Conservation (phyloP, 164 flowering plant species). For the Sextonia rubra region DNA sequence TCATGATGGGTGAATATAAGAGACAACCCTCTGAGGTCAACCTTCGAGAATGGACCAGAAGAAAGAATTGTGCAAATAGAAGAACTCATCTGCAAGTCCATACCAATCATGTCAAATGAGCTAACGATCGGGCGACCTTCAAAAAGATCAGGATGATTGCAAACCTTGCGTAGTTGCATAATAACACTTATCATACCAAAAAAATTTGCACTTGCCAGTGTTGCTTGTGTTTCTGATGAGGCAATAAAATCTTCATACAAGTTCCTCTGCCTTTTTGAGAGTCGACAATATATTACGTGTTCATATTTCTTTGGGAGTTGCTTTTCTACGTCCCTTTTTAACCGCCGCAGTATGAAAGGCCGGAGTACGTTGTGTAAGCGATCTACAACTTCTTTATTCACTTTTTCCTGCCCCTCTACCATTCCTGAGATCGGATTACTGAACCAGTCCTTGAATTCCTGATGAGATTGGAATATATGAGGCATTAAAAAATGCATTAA, state of each 20-base stretch:
- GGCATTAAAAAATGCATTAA: conserved; percentile 99
- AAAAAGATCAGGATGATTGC: conserved; percentile 98
- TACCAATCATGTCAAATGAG: conserved; percentile 90
- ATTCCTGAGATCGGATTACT: conserved; percentile 95
- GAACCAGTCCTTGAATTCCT: conserved; percentile 99
- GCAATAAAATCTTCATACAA: conserved; percentile 99
- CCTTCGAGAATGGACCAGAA: conserved; percentile 46
- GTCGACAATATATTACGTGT: conserved; percentile 90
- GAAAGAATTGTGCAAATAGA: conserved; percentile 57
- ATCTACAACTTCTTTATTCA: conserved; percentile 96
- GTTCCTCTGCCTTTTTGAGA: conserved; percentile 94
- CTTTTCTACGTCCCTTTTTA: conserved; percentile 98
- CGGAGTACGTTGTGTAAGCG: conserved; percentile 97
- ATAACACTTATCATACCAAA: conserved; percentile 97
- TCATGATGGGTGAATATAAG: conserved; percentile 80
- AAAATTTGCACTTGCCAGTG: conserved; percentile 82
- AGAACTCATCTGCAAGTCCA: conserved; percentile 69
- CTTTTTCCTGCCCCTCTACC: conserved; percentile 98
- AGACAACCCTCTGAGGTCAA: conserved; percentile 62
- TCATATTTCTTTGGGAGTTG: conserved; percentile 93
- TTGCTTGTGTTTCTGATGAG: conserved; percentile 95
- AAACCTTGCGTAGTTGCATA: conserved; percentile 99
- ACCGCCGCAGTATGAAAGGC: conserved; percentile 85
- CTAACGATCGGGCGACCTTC: conserved; percentile 99
- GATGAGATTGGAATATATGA: conserved; percentile 97